Evolutionary conservation across 2,329 filamentous ascomycete genomes (phyloP).

Genomic region (Alternaria conjuncta): DNA sequence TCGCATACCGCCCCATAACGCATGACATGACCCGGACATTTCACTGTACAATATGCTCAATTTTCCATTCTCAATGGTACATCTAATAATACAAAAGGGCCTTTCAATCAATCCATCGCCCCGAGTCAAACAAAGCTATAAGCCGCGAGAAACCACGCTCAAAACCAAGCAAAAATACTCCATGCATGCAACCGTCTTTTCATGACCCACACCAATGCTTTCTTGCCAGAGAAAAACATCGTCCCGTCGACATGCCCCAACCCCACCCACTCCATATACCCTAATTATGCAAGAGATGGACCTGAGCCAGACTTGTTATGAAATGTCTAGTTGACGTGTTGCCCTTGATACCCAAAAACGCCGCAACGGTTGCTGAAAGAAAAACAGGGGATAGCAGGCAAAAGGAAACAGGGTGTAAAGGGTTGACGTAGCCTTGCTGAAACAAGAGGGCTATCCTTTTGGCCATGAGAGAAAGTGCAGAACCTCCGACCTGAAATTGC

Average conservation of each 20-base stretch:
- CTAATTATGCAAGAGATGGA: neutral
- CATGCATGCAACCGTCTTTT: neutral
- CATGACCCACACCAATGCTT: neutral
- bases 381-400: neutral
- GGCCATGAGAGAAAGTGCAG: neutral
- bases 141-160: neutral
- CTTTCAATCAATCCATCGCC: neutral
- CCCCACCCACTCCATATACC: neutral
- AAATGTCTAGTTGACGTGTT: neutral
- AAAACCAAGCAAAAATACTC: neutral
- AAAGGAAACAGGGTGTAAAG: neutral
- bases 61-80: neutral
- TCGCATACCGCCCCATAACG: neutral
- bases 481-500: no score
- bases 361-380: neutral
- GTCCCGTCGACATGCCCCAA: neutral
- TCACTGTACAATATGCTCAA: neutral
- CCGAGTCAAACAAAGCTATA: neutral
- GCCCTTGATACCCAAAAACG: neutral
- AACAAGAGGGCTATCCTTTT: neutral
- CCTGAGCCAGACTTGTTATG: neutral
- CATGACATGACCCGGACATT: neutral
- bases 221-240: neutral
- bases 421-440: neutral
- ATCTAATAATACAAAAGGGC: constrained; percentile 1